Percentiles rank a stretch among this genome's conserved stretches.
These are phyloP conservation scores for Salix suchowensis DNA, from an alignment of 345 rosid species.

Conservation along the genomic window DNA sequence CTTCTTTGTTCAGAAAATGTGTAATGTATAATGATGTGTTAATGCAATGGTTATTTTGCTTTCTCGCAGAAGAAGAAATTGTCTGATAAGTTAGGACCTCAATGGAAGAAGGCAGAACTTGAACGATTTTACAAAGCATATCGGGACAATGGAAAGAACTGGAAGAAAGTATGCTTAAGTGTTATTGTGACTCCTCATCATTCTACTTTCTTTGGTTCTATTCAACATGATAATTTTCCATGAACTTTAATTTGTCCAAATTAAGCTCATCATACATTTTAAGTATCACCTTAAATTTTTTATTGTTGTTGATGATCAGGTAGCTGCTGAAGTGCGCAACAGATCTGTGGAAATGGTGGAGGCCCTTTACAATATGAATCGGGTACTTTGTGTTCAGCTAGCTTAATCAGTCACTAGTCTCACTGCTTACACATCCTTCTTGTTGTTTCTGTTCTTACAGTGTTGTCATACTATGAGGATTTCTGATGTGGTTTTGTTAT, in stretches of 20 bases:
- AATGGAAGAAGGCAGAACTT: slow-evolving; percentile 27
- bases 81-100: slow-evolving; percentile 19
- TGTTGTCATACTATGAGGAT: background rate
- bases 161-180: slow-evolving; percentile 15
- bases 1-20: background rate
- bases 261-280: background rate
- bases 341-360: slow-evolving; percentile 28
- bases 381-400: slow-evolving; percentile 17
- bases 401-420: slow-evolving; percentile 5
- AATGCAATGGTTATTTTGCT: background rate
- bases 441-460: background rate
- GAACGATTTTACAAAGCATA: slow-evolving; percentile 24
- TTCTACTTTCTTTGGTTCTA: background rate
- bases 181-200: background rate
- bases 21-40: background rate
- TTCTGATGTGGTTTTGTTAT: background rate
- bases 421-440: background rate
- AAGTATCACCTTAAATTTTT: background rate
- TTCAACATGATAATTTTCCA: background rate
- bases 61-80: slow-evolving; percentile 20
- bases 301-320: slow-evolving; percentile 21
- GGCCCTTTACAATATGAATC: slow-evolving; percentile 28
- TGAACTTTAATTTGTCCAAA: background rate
- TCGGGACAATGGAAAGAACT: slow-evolving; percentile 21
- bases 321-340: slow-evolving; percentile 25